These are phyloP conservation scores for Phytophthora idaei DNA, from an alignment of 352 stramenopile species.

Conservation along the genomic window DNA sequence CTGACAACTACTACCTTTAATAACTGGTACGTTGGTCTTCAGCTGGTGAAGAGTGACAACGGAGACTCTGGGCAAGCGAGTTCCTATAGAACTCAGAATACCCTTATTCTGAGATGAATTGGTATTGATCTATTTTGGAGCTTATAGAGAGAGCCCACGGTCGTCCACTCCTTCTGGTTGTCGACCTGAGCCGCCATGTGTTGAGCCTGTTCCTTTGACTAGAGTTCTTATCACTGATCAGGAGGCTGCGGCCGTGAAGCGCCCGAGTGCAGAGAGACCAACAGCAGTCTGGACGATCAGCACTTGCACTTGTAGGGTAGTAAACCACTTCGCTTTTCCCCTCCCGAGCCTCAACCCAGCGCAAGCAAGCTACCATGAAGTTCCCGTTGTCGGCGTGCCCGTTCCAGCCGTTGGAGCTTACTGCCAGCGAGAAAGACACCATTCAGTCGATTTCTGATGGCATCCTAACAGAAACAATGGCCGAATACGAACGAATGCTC, in stretches of 20 bases:
- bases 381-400: conserved; percentile 44
- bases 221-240: conserved; percentile 32
- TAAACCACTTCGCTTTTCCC: conserved; percentile 31
- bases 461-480: conserved; percentile 41
- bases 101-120: neutral
- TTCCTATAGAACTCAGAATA: too few relatives aligned
- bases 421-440: conserved; percentile 29
- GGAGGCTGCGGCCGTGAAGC: conserved; percentile 12
- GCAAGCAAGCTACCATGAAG: conserved; percentile 31
- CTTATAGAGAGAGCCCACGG: conserved; percentile 9
- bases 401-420: conserved; percentile 34
- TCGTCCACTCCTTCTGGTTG: neutral
- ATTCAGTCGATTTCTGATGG: conserved; percentile 26
- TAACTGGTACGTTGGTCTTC: too few relatives aligned
- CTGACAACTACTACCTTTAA: too few relatives aligned
- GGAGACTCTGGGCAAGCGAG: too few relatives aligned
- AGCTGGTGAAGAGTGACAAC: too few relatives aligned
- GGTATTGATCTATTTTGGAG: conserved; percentile 5
- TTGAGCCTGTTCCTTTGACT: conserved; percentile 11
- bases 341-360: neutral
- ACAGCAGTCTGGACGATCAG: conserved; percentile 8
- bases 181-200: conserved; percentile 18
- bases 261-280: conserved; percentile 7
- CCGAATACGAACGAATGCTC: conserved; percentile 50
- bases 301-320: neutral